Evolutionary conservation across 306 rosid genomes (phyloP), one percentile per base, ranked within the genome.

Genomic region (Vigna hirtella): DNA sequence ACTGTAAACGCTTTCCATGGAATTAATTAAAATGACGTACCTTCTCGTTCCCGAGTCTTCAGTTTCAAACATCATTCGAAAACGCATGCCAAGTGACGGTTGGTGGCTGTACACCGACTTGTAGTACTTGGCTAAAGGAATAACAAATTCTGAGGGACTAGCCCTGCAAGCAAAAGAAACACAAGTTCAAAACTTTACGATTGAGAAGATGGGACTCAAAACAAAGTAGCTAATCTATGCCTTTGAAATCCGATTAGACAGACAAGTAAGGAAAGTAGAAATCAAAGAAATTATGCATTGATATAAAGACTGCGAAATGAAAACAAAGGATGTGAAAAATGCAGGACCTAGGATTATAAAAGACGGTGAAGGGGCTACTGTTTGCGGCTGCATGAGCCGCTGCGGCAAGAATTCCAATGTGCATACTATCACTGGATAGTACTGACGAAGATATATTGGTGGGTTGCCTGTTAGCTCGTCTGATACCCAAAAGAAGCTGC

Each of bases 11-110:
- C 48, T 47, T 70, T 40, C 48, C 47, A 70, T 53, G 57, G 59
- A 71, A 70, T 61, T 22, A 51, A 57, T 15, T 42, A 55, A 84
- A 78, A 65, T 77, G 64, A 77, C 73, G 81, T 75, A 95, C 98
- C 98, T 95, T 89, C 98, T 88, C 66, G 98, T 93, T 85, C 98
- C 98, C 0, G 99, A 95, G 76, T 95, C 99, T 76, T 95, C 99
- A 45, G 99, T 91, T 81, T 95, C 99, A 55, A 95, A 93, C 94
- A 95, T 93, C 99, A 95, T 95, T 42, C 98, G 88, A 42, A 95
- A 95, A 7, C 99, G 96, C 99, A 95, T 95, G 72, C 99, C 99
- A 49, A 90, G 90, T 12, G 98, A 93, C 74, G 91, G 77, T 80
- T 93, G 99, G 78, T 89, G 93, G 77, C 93, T 91, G 87, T 83